Conservation (phyloP, 208 protist genomes). For the Leishmania braziliensis region DNA sequence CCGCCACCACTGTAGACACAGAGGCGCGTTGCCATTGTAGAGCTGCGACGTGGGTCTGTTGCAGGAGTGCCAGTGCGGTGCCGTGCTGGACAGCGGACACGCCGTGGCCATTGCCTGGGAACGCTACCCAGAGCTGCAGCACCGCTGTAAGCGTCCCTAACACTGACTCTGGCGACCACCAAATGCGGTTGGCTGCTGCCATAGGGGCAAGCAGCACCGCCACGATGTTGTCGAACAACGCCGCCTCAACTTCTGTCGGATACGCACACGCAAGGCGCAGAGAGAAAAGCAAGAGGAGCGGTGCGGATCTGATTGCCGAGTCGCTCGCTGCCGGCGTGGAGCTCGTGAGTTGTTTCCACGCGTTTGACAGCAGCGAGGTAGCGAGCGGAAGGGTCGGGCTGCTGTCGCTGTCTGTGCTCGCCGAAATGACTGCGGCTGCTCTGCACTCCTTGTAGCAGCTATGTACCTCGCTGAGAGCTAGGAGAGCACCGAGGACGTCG, state of each 20-base stretch:
- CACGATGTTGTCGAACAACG: constrained; percentile 21
- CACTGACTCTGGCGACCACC: constrained; percentile 23
- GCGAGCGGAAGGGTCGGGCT: constrained; percentile 52
- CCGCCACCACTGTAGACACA: background rate
- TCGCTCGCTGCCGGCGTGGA: constrained; percentile 4
- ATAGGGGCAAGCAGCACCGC: constrained; percentile 29
- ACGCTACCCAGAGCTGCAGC: constrained; percentile 24
- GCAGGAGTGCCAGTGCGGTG: constrained; percentile 29
- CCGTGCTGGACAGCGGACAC: constrained; percentile 13
- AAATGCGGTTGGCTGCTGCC: constrained; percentile 15
- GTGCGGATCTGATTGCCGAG: constrained; percentile 2
- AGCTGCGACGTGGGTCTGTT: constrained; percentile 8
- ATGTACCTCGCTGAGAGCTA: constrained; percentile 36
- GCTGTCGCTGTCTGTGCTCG: background rate
- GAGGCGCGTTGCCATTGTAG: background rate
- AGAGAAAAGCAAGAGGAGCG: constrained; percentile 21
- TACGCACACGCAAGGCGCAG: constrained; percentile 21
- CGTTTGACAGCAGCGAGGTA: constrained; percentile 52
- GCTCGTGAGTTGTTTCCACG: constrained; percentile 27
- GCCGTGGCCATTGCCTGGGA: constrained; percentile 1
- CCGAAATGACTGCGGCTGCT: background rate
- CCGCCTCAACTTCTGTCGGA: constrained; percentile 24
- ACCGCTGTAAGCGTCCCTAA: constrained; percentile 23
- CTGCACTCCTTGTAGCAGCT: constrained; percentile 10
- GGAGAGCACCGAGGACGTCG: constrained; percentile 28